Conservation (phyloP, 352 stramenopile genomes). For the Pythium periplocum region DNA sequence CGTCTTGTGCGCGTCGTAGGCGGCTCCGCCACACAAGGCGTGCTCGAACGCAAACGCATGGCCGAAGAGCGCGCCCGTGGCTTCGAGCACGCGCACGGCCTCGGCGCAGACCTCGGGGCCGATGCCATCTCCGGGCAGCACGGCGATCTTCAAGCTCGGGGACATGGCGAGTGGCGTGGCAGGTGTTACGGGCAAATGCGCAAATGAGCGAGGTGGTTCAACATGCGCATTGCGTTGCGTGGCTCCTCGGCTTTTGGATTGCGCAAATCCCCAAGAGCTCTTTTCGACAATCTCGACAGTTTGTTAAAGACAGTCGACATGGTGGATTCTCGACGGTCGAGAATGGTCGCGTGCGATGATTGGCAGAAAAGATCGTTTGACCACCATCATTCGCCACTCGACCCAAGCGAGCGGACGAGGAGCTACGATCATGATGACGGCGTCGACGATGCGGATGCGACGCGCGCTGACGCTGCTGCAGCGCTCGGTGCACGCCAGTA, state of each 20-base stretch:
- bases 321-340: not conserved
- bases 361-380: too few relatives aligned
- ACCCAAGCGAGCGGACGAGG: too few relatives aligned
- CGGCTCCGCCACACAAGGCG: conserved; percentile 94
- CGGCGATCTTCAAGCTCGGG: conserved; percentile 84
- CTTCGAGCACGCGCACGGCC: conserved; percentile 88
- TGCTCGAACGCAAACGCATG: conserved; percentile 93
- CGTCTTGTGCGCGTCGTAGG: conserved; percentile 87
- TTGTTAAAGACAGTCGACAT: too few relatives aligned
- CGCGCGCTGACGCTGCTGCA: conserved; percentile 6
- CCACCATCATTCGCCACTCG: too few relatives aligned
- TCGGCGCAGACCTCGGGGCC: conserved; percentile 97
- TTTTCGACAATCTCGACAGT: not conserved
- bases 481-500: too few relatives aligned
- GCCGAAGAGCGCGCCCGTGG: conserved; percentile 70
- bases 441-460: conserved; percentile 2
- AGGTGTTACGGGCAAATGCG: too few relatives aligned
- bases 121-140: conserved; percentile 97
- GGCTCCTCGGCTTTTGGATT: conserved; percentile 4
- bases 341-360: not conserved
- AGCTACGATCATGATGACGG: not conserved
- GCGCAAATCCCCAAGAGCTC: conserved; percentile 7
- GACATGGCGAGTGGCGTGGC: too few relatives aligned
- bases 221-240: not conserved
- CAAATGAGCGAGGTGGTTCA: not conserved